Percentiles rank a stretch among this genome's conserved stretches.
These are phyloP conservation scores for Chlamydomonas schloesseri DNA, from an alignment of 139 green algal genomes.

Conservation along the genomic window DNA sequence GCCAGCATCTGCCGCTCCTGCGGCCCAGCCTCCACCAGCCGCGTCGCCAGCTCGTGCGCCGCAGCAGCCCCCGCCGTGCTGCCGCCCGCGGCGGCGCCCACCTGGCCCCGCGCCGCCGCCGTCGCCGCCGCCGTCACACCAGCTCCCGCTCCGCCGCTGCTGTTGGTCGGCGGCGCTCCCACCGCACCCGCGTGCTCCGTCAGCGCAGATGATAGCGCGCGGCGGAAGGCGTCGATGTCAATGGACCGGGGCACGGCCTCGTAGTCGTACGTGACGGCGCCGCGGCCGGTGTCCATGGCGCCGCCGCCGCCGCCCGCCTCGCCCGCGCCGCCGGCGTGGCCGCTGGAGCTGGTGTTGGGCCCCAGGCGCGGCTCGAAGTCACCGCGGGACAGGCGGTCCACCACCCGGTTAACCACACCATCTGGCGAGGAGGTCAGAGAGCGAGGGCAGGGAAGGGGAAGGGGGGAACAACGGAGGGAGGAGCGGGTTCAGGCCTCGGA, in stretches of 20 bases:
- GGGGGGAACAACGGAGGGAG: too few species aligned
- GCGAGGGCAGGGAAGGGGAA: background rate
- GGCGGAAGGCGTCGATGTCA: constrained; percentile 29
- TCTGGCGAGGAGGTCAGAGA: background rate
- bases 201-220: constrained; percentile 18
- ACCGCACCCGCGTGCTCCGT: constrained; percentile 16
- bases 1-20: constrained; percentile 12
- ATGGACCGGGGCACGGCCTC: constrained; percentile 11
- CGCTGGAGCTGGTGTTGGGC: background rate
- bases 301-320: constrained; percentile 23
- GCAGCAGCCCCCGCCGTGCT: too few species aligned
- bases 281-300: background rate
- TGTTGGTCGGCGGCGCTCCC: too few species aligned
- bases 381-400: background rate
- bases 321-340: background rate
- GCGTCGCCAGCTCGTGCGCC: background rate
- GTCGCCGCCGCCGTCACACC: too few species aligned
- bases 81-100: too few species aligned
- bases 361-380: background rate
- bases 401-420: constrained; percentile 3
- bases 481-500: too few species aligned
- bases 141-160: too few species aligned
- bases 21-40: background rate
- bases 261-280: constrained; percentile 30
- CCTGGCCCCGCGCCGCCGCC: background rate